Evolutionary conservation across 768 basidiomycete genomes (phyloP).

Genomic region (Hygrocybe coccinea): DNA sequence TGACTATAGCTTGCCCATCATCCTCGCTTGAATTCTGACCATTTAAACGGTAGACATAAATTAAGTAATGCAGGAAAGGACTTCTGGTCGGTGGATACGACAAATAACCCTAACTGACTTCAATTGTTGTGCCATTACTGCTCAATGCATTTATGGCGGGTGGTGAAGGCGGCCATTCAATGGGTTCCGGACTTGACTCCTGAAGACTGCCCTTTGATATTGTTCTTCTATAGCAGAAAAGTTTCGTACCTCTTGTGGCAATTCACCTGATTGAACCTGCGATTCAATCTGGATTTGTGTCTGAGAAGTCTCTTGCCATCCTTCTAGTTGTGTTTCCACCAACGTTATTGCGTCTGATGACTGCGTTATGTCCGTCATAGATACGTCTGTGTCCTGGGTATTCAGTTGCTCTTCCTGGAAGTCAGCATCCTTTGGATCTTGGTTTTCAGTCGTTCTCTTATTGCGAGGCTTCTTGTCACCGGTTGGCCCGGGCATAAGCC

Average conservation of each 20-base stretch:
- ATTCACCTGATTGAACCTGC: not conserved
- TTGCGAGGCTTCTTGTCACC: conserved; percentile 28
- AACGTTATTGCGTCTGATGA: not conserved
- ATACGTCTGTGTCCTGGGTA: conserved; percentile 13
- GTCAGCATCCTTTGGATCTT: conserved; percentile 13
- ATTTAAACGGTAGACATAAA: too few species aligned
- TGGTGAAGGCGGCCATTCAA: conserved; percentile 4
- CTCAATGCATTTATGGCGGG: not conserved
- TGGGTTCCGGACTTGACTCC: not conserved
- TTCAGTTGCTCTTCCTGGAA: not conserved
- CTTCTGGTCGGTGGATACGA: too few species aligned
- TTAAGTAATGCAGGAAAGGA: too few species aligned
- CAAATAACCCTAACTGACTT: too few species aligned
- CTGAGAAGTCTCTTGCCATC: conserved; percentile 21
- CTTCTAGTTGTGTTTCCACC: conserved; percentile 18
- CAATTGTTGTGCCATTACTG: too few species aligned
- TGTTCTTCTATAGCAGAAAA: not conserved
- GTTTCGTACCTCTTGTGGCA: not conserved
- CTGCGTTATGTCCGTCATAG: conserved; percentile 18
- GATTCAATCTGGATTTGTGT: not conserved
- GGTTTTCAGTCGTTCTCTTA: conserved; percentile 7
- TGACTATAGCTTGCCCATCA: too few species aligned
- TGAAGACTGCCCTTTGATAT: conserved; percentile 4
- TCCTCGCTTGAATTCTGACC: too few species aligned
- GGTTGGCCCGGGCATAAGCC: conserved; percentile 35